These are phyloP conservation scores for Moniliella sp. DNA, from an alignment of 1,284 basidiomycete genomes.

Conservation along the genomic window DNA sequence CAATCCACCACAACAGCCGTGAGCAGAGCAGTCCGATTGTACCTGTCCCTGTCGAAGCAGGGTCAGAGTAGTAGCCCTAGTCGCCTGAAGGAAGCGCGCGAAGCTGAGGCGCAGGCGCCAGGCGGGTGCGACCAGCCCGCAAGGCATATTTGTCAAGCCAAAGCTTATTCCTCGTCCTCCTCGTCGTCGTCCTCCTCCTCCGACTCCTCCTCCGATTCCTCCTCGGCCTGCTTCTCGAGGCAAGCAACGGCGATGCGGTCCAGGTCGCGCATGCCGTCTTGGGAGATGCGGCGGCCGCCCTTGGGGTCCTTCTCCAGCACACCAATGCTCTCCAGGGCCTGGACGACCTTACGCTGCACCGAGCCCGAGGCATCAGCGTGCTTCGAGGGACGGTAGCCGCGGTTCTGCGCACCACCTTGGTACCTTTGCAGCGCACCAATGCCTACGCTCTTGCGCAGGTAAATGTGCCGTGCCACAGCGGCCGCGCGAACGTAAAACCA, in stretches of 20 bases:
- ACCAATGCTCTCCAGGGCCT: constrained; percentile 93
- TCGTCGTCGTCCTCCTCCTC: too few relatives aligned
- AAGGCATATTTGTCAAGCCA: too few relatives aligned
- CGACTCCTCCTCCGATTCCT: constrained; percentile 68
- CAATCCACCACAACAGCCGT: too few relatives aligned
- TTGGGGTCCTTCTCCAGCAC: constrained; percentile 75
- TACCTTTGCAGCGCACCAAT: constrained; percentile 87
- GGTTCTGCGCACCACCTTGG: constrained; percentile 78
- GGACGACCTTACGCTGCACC: constrained; percentile 47
- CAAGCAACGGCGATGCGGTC: constrained; percentile 96
- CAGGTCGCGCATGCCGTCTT: constrained; percentile 86
- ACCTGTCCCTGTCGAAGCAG: too few relatives aligned
- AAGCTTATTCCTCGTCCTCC: too few relatives aligned
- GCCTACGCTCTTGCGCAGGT: constrained; percentile 95
- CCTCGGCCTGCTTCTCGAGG: constrained; percentile 63
- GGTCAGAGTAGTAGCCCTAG: too few relatives aligned
- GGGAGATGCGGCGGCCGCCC: constrained; percentile 82
- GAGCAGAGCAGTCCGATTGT: too few relatives aligned
- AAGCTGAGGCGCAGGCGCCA: too few relatives aligned
- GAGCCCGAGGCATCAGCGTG: constrained; percentile 65
- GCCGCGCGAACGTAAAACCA: constrained; percentile 99
- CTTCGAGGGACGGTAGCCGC: constrained; percentile 70
- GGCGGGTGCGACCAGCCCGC: too few relatives aligned
- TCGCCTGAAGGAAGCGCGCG: too few relatives aligned
- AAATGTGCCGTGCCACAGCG: constrained; percentile 93